These are phyloP conservation scores for Candida rishiriensis DNA, from an alignment of 805 yeast genomes.

Conservation along the genomic window DNA sequence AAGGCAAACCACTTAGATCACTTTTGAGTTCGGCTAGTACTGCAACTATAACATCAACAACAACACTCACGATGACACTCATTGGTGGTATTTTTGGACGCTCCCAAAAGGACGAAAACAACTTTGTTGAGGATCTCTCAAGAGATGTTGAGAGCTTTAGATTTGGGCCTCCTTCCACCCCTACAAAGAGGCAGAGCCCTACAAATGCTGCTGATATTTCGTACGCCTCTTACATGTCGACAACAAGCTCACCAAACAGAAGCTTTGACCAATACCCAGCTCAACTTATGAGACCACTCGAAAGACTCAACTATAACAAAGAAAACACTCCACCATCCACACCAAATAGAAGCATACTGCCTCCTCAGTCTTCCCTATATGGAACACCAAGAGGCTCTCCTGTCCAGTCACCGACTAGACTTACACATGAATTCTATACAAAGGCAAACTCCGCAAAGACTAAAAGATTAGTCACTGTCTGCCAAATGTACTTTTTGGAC, in stretches of 20 bases:
- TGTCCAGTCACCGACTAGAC: slow-evolving; percentile 20
- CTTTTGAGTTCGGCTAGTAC: too few species aligned
- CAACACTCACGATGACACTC: slow-evolving; percentile 26
- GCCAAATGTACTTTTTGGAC: slow-evolving; percentile 90
- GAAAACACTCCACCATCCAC: slow-evolving; percentile 36
- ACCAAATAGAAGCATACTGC: slow-evolving; percentile 20
- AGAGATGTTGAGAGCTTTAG: slow-evolving; percentile 31
- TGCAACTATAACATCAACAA: neutral
- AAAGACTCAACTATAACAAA: slow-evolving; percentile 36
- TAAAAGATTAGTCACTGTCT: slow-evolving; percentile 80
- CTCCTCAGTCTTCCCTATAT: slow-evolving; percentile 16
- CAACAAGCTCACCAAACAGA: slow-evolving; percentile 27
- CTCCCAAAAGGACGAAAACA: slow-evolving; percentile 21
- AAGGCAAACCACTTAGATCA: too few species aligned
- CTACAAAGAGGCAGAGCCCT: slow-evolving; percentile 10
- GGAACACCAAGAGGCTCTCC: slow-evolving; percentile 21
- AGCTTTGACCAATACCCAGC: slow-evolving; percentile 21
- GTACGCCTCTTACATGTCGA: slow-evolving; percentile 25
- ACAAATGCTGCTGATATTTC: slow-evolving; percentile 17
- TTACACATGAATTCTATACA: slow-evolving; percentile 42
- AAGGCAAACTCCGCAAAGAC: slow-evolving; percentile 72
- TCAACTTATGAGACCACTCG: slow-evolving; percentile 19
- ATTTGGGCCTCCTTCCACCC: slow-evolving; percentile 27
- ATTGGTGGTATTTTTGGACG: slow-evolving; percentile 29
- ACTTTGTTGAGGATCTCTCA: slow-evolving; percentile 30